Evolutionary conservation across 108 stramenopile genomes (phyloP).

Genomic region (Skeletonema grethae): DNA sequence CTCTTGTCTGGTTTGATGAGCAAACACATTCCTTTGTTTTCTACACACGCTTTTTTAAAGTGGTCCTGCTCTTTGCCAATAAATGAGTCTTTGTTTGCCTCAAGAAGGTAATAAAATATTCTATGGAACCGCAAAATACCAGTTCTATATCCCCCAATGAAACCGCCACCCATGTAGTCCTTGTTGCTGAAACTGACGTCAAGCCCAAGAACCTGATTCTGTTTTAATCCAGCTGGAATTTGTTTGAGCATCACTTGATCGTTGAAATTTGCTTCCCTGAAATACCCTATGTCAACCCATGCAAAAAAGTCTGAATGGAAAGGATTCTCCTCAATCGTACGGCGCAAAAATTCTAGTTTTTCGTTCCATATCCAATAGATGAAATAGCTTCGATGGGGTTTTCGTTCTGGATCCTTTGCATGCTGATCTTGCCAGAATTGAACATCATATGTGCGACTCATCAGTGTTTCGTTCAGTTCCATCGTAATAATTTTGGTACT

Average conservation of each 20-base stretch:
- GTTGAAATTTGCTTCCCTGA: conserved; percentile 43
- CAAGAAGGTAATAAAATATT: not conserved
- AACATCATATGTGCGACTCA: conserved; percentile 27
- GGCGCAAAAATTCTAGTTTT: conserved; percentile 56
- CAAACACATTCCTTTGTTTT: not conserved
- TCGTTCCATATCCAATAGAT: conserved; percentile 80
- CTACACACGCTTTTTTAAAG: not conserved
- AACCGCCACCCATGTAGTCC: too few species aligned
- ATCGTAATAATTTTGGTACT: conserved; percentile 55
- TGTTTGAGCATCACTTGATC: conserved; percentile 46
- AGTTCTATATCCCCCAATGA: too few species aligned
- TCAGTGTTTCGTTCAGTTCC: conserved; percentile 51
- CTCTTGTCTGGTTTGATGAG: too few species aligned
- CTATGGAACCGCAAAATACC: too few species aligned
- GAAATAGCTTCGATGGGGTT: conserved; percentile 54
- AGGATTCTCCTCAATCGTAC: conserved; percentile 53
- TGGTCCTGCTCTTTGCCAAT: not conserved
- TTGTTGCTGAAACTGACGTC: not conserved
- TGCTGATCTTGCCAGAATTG: conserved; percentile 67
- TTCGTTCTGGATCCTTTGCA: conserved; percentile 59
- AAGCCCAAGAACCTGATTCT: conserved; percentile 13
- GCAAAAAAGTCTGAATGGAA: conserved; percentile 59
- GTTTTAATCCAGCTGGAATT: not conserved
- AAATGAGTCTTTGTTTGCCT: not conserved
- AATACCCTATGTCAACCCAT: conserved; percentile 70